These are phyloP conservation scores for Sphenostylis stenocarpa DNA, from an alignment of 306 rosid genomes.

Conservation along the genomic window DNA sequence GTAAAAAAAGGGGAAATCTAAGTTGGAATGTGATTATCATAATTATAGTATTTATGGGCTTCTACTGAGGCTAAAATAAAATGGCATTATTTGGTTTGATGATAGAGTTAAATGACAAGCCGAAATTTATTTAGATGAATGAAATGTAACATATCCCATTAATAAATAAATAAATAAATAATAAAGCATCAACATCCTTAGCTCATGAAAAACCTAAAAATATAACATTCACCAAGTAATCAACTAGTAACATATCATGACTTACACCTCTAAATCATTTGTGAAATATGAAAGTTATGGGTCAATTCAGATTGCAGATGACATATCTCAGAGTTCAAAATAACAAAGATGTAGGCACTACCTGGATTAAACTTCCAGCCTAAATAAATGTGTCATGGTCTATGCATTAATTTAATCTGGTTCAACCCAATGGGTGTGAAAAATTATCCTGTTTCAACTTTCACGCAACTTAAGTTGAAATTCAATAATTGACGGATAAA, in stretches of 20 bases:
- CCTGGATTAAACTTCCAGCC: conserved; percentile 3
- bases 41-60: neutral
- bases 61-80: conserved; percentile 15
- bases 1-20: neutral
- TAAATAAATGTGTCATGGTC: neutral
- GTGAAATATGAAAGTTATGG: neutral
- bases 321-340: neutral
- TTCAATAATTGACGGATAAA: no score
- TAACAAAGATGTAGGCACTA: neutral
- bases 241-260: conserved; percentile 13
- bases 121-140: neutral
- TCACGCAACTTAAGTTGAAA: no score
- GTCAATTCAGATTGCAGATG: conserved; percentile 29
- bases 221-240: conserved; percentile 10
- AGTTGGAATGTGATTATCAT: conserved; percentile 13
- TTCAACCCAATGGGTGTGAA: no score
- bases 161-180: neutral
- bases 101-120: conserved; percentile 4
- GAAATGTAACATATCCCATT: neutral
- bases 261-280: neutral
- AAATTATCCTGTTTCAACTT: no score
- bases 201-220: neutral
- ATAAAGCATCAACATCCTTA: neutral
- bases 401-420: neutral
- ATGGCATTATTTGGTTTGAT: neutral